Percentiles rank a stretch among this genome's conserved stretches.
These are phyloP conservation scores for Pisolithus tinctorius DNA, from an alignment of 768 basidiomycete genomes.

Conservation along the genomic window DNA sequence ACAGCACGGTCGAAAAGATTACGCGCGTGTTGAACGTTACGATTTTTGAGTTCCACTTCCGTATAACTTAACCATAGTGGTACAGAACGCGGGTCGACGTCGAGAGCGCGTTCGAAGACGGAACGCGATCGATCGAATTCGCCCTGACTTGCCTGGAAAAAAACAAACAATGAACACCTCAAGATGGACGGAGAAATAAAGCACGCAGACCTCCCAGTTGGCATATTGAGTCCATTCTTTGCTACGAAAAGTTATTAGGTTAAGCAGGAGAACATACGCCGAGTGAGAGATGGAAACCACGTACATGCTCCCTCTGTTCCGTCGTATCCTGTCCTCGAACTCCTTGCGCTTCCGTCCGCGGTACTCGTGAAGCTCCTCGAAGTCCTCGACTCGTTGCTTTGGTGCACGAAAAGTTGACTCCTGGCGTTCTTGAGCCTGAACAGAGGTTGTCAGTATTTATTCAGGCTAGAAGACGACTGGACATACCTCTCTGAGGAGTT, in stretches of 20 bases:
- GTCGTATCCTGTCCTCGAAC: conserved; percentile 83
- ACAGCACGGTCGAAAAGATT: conserved; percentile 97
- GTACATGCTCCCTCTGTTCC: conserved; percentile 76
- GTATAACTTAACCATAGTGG: conserved; percentile 93
- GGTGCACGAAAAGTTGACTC: conserved; percentile 89
- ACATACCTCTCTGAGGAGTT: conserved; percentile 86
- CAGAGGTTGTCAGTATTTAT: not conserved
- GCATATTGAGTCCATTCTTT: conserved; percentile 87
- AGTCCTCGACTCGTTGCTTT: conserved; percentile 92
- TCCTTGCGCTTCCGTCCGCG: conserved; percentile 88
- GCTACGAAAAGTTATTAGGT: conserved; percentile 30
- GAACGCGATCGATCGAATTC: conserved; percentile 93
- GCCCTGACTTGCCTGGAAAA: conserved; percentile 78
- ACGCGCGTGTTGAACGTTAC: conserved; percentile 94
- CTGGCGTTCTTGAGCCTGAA: conserved; percentile 93
- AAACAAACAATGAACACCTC: conserved; percentile 1
- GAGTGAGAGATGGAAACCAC: conserved; percentile 17
- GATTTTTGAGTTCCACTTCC: conserved; percentile 96
- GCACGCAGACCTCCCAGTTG: conserved; percentile 64
- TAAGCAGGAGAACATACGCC: not conserved
- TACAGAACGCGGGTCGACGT: conserved; percentile 85
- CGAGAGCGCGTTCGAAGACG: conserved; percentile 93
- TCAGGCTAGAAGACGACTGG: not conserved
- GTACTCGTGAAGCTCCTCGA: conserved; percentile 87
- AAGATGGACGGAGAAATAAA: not conserved